These are phyloP conservation scores for Cordyceps javanica DNA, from an alignment of 2,329 filamentous ascomycete species.

Conservation along the genomic window DNA sequence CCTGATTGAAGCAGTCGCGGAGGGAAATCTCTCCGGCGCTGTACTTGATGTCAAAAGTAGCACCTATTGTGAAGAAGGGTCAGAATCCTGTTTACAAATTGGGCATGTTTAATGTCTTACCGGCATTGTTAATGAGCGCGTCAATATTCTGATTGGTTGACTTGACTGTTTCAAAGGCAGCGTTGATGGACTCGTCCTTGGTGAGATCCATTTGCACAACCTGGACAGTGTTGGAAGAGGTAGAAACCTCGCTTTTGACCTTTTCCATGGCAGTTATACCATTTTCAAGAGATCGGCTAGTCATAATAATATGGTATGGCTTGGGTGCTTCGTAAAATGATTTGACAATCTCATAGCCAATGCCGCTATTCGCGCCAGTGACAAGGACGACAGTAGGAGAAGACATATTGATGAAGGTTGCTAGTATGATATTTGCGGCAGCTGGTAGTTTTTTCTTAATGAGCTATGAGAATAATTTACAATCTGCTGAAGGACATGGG, in stretches of 20 bases:
- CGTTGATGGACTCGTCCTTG: constrained; percentile 26
- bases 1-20: constrained; percentile 35
- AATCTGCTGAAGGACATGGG: not conserved
- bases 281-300: constrained; percentile 42
- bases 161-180: constrained; percentile 22
- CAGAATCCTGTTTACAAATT: not conserved
- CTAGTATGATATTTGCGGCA: not conserved
- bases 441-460: not conserved
- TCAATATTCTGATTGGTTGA: constrained; percentile 24
- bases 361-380: not conserved
- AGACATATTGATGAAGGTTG: not conserved
- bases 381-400: not conserved
- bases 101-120: constrained; percentile 17
- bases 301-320: constrained; percentile 48
- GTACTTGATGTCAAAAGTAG: constrained; percentile 31
- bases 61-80: constrained; percentile 22
- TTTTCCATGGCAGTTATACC: constrained; percentile 37
- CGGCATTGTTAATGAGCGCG: constrained; percentile 28
- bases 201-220: constrained; percentile 26
- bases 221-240: constrained; percentile 33
- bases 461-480: not conserved
- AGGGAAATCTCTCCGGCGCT: constrained; percentile 19
- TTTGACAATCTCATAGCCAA: constrained; percentile 2
- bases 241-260: constrained; percentile 33
- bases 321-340: not conserved